A percentile compares a stretch with the other conserved stretches of the same genome.
Evolutionary conservation across 352 stramenopile genomes (phyloP).

Genomic region (Pythium grandisporangium): DNA sequence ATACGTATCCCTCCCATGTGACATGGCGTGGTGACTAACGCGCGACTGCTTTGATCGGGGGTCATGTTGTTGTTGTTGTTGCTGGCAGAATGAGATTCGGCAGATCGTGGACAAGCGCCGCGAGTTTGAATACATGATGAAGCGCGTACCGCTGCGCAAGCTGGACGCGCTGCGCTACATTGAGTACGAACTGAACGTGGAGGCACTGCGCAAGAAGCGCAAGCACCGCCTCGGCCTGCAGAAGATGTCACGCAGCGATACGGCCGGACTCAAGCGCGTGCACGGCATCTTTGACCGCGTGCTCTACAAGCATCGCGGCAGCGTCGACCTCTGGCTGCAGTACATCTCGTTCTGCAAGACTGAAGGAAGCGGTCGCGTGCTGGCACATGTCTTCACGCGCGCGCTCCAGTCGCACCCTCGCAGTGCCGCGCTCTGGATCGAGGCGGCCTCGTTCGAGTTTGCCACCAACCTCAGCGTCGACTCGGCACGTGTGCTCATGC

Average conservation of each 20-base stretch:
- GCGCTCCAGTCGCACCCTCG: conserved; percentile 84
- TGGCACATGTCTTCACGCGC: conserved; percentile 76
- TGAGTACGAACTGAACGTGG: conserved; percentile 90
- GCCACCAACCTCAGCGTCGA: conserved; percentile 78
- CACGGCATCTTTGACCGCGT: conserved; percentile 84
- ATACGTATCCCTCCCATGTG: too few relatives aligned
- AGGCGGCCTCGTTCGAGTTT: conserved; percentile 88
- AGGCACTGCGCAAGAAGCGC: conserved; percentile 76
- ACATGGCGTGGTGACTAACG: too few relatives aligned
- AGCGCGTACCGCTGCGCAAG: conserved; percentile 82
- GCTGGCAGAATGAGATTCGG: conserved; percentile 67
- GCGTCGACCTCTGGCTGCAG: conserved; percentile 87
- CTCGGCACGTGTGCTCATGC: conserved; percentile 85
- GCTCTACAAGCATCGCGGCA: conserved; percentile 83
- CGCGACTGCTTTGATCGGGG: too few relatives aligned
- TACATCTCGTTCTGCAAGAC: conserved; percentile 85
- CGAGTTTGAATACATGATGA: conserved; percentile 90
- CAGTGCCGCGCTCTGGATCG: conserved; percentile 84
- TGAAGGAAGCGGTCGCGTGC: conserved; percentile 51
- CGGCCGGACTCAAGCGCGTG: conserved; percentile 52
- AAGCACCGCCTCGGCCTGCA: conserved; percentile 59
- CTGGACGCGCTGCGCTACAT: conserved; percentile 91
- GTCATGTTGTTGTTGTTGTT: background rate
- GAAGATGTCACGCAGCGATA: conserved; percentile 72
- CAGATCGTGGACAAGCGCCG: conserved; percentile 86